Evolutionary conservation across 2,329 filamentous ascomycete species (phyloP).

Genomic region (Fusarium foetens): DNA sequence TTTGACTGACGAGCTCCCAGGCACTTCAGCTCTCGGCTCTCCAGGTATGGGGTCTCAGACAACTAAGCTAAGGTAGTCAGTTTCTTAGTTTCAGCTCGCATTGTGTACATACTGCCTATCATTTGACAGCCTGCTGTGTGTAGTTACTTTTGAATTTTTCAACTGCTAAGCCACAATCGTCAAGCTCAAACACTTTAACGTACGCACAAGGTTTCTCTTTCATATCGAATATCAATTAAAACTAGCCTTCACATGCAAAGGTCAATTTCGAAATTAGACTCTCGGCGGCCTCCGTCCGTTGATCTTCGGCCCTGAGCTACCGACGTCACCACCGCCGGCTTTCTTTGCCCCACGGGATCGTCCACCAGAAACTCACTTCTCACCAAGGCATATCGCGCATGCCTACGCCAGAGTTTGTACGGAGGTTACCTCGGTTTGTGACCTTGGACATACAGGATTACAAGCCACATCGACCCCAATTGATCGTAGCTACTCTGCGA

Average conservation of each 20-base stretch:
- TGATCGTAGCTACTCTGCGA: not conserved
- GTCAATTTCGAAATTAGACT: not conserved
- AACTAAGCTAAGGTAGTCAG: not conserved
- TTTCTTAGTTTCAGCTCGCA: conserved; percentile 29
- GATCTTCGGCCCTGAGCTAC: conserved; percentile 23
- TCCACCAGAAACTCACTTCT: conserved; percentile 29
- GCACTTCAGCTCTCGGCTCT: conserved; percentile 13
- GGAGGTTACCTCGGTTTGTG: conserved; percentile 8
- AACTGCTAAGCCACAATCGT: conserved; percentile 14
- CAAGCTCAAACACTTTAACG: not conserved
- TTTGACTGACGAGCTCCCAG: too few species aligned
- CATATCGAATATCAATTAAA: not conserved
- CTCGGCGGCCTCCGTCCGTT: conserved; percentile 18
- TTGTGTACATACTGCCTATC: not conserved
- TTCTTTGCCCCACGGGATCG: conserved; percentile 24
- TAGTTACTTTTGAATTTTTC: not conserved
- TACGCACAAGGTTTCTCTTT: not conserved
- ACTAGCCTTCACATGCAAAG: not conserved
- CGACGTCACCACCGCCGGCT: conserved; percentile 27
- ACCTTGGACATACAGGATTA: conserved; percentile 8
- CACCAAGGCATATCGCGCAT: conserved; percentile 6
- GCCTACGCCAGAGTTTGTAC: not conserved
- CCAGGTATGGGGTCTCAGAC: conserved; percentile 3
- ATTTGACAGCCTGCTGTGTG: conserved; percentile 12
- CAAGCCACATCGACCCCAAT: conserved; percentile 10